A percentile compares a stretch with the other conserved stretches of the same genome.
These are phyloP conservation scores for Pythium chondricola DNA, from an alignment of 352 stramenopile genomes.

Conservation along the genomic window DNA sequence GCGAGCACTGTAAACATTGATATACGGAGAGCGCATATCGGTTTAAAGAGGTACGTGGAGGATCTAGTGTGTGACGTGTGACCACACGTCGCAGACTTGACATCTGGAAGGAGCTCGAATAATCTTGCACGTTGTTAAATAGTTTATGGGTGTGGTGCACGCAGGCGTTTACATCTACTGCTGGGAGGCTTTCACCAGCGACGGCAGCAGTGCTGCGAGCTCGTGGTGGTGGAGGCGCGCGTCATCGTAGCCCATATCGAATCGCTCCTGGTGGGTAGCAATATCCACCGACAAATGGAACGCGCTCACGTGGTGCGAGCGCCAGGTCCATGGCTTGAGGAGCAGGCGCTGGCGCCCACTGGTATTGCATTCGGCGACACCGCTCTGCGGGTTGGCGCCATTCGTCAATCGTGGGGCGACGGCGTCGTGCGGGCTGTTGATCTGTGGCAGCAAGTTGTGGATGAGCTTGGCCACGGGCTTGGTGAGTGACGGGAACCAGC, in stretches of 20 bases:
- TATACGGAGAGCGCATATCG: too few relatives aligned
- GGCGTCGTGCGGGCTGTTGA: constrained; percentile 41
- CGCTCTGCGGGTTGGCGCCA: constrained; percentile 15
- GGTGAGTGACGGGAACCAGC: constrained; percentile 34
- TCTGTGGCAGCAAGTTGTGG: constrained; percentile 32
- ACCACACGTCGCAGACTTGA: too few relatives aligned
- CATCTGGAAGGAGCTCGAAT: too few relatives aligned
- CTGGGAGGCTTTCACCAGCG: too few relatives aligned
- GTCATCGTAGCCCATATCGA: constrained; percentile 58
- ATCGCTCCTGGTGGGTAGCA: constrained; percentile 39
- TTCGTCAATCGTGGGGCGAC: constrained; percentile 30
- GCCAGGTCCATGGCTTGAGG: constrained; percentile 62
- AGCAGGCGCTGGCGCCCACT: constrained; percentile 29
- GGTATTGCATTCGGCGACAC: background rate
- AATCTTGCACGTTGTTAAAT: too few relatives aligned
- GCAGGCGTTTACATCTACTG: too few relatives aligned
- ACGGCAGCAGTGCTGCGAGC: constrained; percentile 34
- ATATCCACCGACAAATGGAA: constrained; percentile 62
- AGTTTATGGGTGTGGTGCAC: too few relatives aligned
- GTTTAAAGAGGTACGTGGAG: too few relatives aligned
- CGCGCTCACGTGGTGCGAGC: constrained; percentile 33
- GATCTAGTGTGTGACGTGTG: too few relatives aligned
- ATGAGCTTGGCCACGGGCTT: constrained; percentile 43
- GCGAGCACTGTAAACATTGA: too few relatives aligned
- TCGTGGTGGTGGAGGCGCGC: constrained; percentile 45